Evolutionary conservation across 768 basidiomycete genomes (phyloP).

Genomic region (Macrolepiota fuliginosa): DNA sequence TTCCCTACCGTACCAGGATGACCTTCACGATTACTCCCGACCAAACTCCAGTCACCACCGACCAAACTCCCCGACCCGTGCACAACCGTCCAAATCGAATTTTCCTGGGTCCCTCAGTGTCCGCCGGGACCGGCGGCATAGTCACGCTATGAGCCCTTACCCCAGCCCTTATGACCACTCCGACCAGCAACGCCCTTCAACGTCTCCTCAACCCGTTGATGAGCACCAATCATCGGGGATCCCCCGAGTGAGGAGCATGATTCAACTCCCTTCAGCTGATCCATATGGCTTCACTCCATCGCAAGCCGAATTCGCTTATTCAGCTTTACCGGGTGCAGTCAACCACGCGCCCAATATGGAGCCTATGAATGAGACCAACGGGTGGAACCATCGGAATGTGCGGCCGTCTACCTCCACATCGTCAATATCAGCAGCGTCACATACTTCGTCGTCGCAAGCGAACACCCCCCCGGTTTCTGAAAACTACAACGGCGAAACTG

Average conservation of each 20-base stretch:
- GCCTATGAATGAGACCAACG: slow-evolving; percentile 42
- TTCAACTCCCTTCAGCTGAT: slow-evolving; percentile 73
- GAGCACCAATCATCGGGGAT: slow-evolving; percentile 47
- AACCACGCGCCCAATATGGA: slow-evolving; percentile 42
- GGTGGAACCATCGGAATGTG: slow-evolving; percentile 50
- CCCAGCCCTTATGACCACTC: slow-evolving; percentile 77
- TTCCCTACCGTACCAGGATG: slow-evolving; percentile 70
- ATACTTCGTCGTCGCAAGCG: slow-evolving; percentile 77
- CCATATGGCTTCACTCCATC: slow-evolving; percentile 61
- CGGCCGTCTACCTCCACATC: slow-evolving; percentile 79
- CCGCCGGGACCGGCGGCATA: slow-evolving; percentile 73
- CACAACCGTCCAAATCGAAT: slow-evolving; percentile 64
- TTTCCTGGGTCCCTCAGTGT: slow-evolving; percentile 61
- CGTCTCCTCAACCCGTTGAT: slow-evolving; percentile 67
- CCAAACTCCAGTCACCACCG: slow-evolving; percentile 75
- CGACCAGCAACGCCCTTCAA: slow-evolving; percentile 58
- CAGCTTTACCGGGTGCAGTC: slow-evolving; percentile 49
- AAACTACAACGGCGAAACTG: slow-evolving; percentile 64
- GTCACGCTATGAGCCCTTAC: slow-evolving; percentile 86
- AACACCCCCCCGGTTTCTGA: slow-evolving; percentile 78
- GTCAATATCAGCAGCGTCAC: slow-evolving; percentile 72
- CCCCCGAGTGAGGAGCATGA: slow-evolving; percentile 82
- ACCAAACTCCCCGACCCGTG: slow-evolving; percentile 67
- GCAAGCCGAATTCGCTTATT: slow-evolving; percentile 82
- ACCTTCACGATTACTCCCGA: slow-evolving; percentile 62